Percentiles rank a stretch among this genome's conserved stretches.
These are phyloP conservation scores for Cercospora brassicicola DNA, from an alignment of 2,329 filamentous ascomycete species.

Conservation along the genomic window DNA sequence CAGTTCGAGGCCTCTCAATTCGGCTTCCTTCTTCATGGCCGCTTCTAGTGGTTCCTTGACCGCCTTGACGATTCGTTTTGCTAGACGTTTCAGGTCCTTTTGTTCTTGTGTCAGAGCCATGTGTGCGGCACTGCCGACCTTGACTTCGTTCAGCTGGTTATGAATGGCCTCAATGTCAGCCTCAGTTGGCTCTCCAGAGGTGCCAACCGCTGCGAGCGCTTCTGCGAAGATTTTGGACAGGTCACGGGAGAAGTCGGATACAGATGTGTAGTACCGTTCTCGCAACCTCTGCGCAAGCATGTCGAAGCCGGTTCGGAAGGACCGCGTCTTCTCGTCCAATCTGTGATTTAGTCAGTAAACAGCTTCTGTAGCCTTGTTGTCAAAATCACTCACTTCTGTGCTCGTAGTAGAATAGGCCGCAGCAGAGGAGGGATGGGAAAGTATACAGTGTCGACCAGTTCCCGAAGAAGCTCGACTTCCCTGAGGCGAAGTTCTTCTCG, in stretches of 20 bases:
- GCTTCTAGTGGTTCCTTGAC: constrained; percentile 76
- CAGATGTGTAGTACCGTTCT: constrained; percentile 60
- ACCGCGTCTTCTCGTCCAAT: constrained; percentile 58
- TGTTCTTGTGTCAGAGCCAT: constrained; percentile 59
- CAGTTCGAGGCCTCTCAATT: constrained; percentile 68
- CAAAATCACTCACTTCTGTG: constrained; percentile 66
- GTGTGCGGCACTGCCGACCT: constrained; percentile 42
- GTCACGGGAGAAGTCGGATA: constrained; percentile 61
- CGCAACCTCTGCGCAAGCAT: constrained; percentile 55
- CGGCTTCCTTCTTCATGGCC: constrained; percentile 77
- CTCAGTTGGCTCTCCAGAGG: constrained; percentile 26
- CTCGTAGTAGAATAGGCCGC: constrained; percentile 74
- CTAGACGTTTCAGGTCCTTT: constrained; percentile 78
- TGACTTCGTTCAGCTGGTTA: constrained; percentile 42
- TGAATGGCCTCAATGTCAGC: constrained; percentile 41
- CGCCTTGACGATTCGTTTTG: constrained; percentile 82
- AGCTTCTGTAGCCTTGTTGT: not conserved
- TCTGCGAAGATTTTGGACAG: constrained; percentile 58
- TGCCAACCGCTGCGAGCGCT: constrained; percentile 45
- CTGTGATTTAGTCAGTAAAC: constrained; percentile 50
- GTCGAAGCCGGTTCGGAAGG: constrained; percentile 57
- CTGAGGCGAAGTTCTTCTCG: constrained; percentile 77
- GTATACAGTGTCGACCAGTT: constrained; percentile 84
- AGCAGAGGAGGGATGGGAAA: constrained; percentile 82
- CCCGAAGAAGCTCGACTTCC: constrained; percentile 71